Evolutionary conservation across 148 eudicot genomes (phyloP).

Genomic region (Nepenthes gracilis): DNA sequence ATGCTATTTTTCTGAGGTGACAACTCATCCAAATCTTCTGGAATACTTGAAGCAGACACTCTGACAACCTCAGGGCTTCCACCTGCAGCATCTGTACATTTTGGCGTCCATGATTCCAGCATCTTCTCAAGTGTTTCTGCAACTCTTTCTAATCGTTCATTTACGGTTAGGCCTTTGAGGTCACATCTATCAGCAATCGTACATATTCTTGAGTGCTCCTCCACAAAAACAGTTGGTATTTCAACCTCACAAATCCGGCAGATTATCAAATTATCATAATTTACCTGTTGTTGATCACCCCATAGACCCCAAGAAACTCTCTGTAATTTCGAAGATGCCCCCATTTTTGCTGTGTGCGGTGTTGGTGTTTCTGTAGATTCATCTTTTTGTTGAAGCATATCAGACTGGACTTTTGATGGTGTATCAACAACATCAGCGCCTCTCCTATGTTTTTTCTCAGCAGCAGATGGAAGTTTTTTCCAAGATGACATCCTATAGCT

Average conservation of each 20-base stretch:
- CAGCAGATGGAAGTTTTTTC: conserved; percentile 82
- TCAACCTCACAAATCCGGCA: conserved; percentile 99
- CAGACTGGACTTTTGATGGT: conserved; percentile 40
- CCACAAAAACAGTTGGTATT: conserved; percentile 86
- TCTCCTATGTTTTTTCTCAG: conserved; percentile 43
- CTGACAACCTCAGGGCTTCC: conserved; percentile 44
- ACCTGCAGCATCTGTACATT: conserved; percentile 30
- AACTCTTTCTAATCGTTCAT: conserved; percentile 87
- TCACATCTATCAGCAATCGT: conserved; percentile 97
- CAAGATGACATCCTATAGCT: conserved; percentile 87
- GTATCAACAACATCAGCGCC: conserved; percentile 32
- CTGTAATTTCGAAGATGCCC: conserved; percentile 29
- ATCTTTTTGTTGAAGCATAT: conserved; percentile 25
- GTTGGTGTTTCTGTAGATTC: conserved; percentile 30
- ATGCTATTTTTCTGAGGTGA: conserved; percentile 37
- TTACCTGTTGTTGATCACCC: conserved; percentile 50
- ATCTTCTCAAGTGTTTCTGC: conserved; percentile 86
- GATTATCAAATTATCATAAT: conserved; percentile 62
- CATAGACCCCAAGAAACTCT: conserved; percentile 52
- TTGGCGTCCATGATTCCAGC: conserved; percentile 72
- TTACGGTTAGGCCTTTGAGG: conserved; percentile 70
- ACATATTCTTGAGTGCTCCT: conserved; percentile 97
- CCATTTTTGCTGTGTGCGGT: conserved; percentile 29
- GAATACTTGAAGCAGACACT: conserved; percentile 32
- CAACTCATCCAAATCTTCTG: conserved; percentile 39